A percentile compares a stretch with the other conserved stretches of the same genome.
Conservation (phyloP, 805 yeast genomes). For the Cyberlindnera galapagoensis region DNA sequence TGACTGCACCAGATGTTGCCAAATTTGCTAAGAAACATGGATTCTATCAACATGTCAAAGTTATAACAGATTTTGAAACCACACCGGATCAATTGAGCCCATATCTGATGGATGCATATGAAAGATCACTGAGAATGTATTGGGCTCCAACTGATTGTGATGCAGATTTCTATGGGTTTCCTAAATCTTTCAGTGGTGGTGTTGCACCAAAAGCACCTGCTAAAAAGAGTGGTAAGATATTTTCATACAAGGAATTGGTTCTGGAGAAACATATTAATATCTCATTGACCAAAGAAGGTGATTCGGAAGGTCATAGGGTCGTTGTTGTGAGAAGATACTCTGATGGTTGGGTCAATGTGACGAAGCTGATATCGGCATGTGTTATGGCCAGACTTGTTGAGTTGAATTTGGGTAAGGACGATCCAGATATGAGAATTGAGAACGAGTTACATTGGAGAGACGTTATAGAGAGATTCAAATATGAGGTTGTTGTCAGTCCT, state of each 20-base stretch:
- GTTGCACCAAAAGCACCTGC: constrained; percentile 12
- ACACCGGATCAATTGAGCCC: constrained; percentile 11
- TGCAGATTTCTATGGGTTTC: constrained; percentile 16
- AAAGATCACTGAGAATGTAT: constrained; percentile 4
- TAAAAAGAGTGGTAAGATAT: background rate
- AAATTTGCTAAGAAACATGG: constrained; percentile 18
- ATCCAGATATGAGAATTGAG: constrained; percentile 22
- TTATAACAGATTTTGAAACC: constrained; percentile 13
- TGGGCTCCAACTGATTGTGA: constrained; percentile 14
- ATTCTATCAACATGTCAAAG: constrained; percentile 7
- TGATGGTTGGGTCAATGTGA: constrained; percentile 24
- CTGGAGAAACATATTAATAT: constrained; percentile 4
- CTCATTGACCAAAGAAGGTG: constrained; percentile 9
- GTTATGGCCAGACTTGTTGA: constrained; percentile 14
- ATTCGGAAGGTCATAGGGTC: background rate
- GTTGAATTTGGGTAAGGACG: constrained; percentile 17
- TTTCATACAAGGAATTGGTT: constrained; percentile 4
- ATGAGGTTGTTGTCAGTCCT: constrained; percentile 15
- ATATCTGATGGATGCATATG: constrained; percentile 8
- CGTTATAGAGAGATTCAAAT: constrained; percentile 12
- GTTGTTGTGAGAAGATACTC: constrained; percentile 16
- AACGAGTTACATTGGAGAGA: constrained; percentile 23
- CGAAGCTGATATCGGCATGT: constrained; percentile 11
- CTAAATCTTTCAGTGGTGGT: constrained; percentile 17
- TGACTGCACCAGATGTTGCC: constrained; percentile 10